Percentiles rank a stretch among this genome's conserved stretches.
phyloP scores from a whole-genome alignment of 345 rosid species.

The Litchi chinensis region DNA sequence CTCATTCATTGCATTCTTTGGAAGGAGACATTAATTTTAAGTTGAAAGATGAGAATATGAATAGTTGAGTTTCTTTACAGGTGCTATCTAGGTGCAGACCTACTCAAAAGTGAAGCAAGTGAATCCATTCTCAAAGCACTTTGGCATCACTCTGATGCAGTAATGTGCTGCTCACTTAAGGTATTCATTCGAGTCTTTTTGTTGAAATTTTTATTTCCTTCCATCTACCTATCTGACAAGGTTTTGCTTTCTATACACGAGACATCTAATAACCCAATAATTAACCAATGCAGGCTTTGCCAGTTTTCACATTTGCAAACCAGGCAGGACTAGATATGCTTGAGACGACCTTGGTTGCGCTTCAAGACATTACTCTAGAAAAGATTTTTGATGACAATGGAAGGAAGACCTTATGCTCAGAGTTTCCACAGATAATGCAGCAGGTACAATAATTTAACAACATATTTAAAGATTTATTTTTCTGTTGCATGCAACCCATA shows the following conservation, averaged over 20 bases:
- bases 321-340: conserved; percentile 99
- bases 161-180: conserved; percentile 91
- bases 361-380: conserved; percentile 80
- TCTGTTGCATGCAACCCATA: no score
- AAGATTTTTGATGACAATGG: conserved; percentile 74
- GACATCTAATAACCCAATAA: background rate
- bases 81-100: conserved; percentile 78
- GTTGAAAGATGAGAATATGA: background rate
- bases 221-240: background rate
- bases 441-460: conserved; percentile 45
- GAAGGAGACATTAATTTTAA: background rate
- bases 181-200: conserved; percentile 29
- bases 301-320: conserved; percentile 80
- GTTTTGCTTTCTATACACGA: background rate
- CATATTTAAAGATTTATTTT: background rate
- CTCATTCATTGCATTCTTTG: no score
- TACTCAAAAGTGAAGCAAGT: conserved; percentile 70
- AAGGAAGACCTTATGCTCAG: conserved; percentile 68
- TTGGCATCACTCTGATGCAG: conserved; percentile 89
- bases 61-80: conserved; percentile 34
- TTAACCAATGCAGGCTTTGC: conserved; percentile 53
- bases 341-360: conserved; percentile 83
- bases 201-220: background rate
- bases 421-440: conserved; percentile 83
- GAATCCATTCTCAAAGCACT: conserved; percentile 77